phyloP scores from a whole-genome alignment of 2,329 filamentous ascomycete species.

The Claviceps digitariae region DNA sequence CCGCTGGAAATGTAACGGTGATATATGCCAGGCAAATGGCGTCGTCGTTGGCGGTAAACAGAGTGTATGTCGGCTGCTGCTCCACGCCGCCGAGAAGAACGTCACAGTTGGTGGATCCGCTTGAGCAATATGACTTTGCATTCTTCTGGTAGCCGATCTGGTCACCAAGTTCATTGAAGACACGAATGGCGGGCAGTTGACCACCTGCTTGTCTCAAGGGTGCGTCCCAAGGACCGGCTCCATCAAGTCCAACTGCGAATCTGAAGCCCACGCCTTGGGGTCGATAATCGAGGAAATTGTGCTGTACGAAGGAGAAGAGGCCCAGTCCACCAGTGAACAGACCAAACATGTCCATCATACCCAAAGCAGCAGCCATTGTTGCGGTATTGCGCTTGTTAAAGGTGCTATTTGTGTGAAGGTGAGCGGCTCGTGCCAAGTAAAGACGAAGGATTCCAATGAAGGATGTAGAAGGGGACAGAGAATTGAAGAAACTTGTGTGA shows the following conservation, averaged over 20 bases:
- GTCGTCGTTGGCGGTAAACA: background rate
- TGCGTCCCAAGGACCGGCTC: background rate
- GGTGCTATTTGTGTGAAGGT: too few relatives aligned
- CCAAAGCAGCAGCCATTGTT: background rate
- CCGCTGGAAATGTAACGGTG: background rate
- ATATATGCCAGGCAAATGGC: background rate
- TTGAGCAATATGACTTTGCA: background rate
- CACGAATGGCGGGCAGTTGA: background rate
- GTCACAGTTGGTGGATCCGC: background rate
- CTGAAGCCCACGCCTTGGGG: background rate
- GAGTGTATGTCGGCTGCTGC: background rate
- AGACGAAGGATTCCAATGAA: too few relatives aligned
- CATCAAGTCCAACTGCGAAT: background rate
- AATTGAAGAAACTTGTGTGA: too few relatives aligned
- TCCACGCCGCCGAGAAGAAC: background rate
- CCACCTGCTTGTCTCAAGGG: background rate
- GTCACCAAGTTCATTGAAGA: background rate
- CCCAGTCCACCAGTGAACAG: background rate
- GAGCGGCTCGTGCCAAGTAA: too few relatives aligned
- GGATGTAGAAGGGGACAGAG: background rate
- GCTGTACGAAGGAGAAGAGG: background rate
- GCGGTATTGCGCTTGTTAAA: too few relatives aligned
- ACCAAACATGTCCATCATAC: background rate
- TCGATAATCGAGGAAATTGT: background rate
- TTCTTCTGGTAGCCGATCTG: background rate